Evolutionary conservation across 305 asterid genomes (phyloP).

Genomic region (Salvia sclarea): DNA sequence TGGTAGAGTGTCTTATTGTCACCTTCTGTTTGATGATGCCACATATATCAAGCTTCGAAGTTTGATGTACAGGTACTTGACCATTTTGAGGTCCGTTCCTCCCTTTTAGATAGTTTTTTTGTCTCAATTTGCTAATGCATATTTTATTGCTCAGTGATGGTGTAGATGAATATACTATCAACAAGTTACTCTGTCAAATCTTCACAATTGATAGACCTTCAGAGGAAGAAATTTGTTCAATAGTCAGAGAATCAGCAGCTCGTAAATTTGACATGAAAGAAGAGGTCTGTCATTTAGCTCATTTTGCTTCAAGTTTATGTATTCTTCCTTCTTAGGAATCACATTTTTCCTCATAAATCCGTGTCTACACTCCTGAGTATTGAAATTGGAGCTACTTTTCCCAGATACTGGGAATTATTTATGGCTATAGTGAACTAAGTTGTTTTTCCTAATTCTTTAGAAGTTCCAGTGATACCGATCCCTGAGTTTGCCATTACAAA

Average conservation of each 20-base stretch:
- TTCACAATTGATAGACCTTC: constrained; percentile 49
- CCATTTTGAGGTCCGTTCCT: constrained; percentile 26
- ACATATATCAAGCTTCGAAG: constrained; percentile 88
- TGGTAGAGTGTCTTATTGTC: constrained; percentile 87
- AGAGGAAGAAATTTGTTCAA: constrained; percentile 53
- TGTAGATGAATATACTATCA: constrained; percentile 81
- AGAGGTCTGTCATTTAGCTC: constrained; percentile 62
- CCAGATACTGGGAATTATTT: background rate
- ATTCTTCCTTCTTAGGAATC: constrained; percentile 20
- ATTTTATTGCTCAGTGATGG: constrained; percentile 72
- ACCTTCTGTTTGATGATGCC: constrained; percentile 80
- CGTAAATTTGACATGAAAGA: constrained; percentile 98
- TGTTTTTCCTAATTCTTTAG: background rate
- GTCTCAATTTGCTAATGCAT: constrained; percentile 29
- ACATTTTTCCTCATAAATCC: constrained; percentile 10
- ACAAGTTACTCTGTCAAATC: constrained; percentile 76
- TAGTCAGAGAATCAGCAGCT: constrained; percentile 77
- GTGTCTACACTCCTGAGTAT: background rate
- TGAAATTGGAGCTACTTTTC: constrained; percentile 11
- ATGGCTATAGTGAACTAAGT: constrained; percentile 3
- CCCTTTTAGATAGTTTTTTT: constrained; percentile 17
- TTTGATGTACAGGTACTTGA: constrained; percentile 76
- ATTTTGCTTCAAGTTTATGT: constrained; percentile 30
- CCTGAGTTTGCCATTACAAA: constrained; percentile 4
- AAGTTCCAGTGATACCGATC: constrained; percentile 3